Conservation (phyloP, 2,329 filamentous ascomycete genomes). For the Alternaria atra region DNA sequence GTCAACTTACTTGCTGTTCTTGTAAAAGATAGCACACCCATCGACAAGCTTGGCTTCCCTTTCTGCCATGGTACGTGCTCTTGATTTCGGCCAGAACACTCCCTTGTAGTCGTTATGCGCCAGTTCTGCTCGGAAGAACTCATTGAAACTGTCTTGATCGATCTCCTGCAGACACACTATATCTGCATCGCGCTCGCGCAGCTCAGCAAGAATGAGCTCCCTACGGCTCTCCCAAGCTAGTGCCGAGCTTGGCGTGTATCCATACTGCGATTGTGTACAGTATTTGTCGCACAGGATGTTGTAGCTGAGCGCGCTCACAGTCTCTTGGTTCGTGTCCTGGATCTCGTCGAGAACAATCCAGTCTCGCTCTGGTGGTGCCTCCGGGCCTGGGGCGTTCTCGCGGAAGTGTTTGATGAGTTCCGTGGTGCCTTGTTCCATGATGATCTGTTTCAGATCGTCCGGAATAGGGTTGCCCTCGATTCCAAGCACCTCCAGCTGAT, state of each 20-base stretch:
- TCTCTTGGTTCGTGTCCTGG: slow-evolving; percentile 63
- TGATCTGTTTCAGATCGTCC: slow-evolving; percentile 76
- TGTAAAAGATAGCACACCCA: slow-evolving; percentile 97
- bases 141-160: slow-evolving; percentile 88
- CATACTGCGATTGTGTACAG: slow-evolving; percentile 83
- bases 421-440: slow-evolving; percentile 88
- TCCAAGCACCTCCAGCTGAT: slow-evolving; percentile 86
- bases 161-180: slow-evolving; percentile 95
- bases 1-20: slow-evolving; percentile 75
- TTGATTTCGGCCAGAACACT: slow-evolving; percentile 88
- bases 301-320: slow-evolving; percentile 88
- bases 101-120: slow-evolving; percentile 92
- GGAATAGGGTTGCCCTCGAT: slow-evolving; percentile 91
- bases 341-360: slow-evolving; percentile 76
- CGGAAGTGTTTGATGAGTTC: slow-evolving; percentile 83
- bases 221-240: slow-evolving; percentile 88
- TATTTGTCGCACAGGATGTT: slow-evolving; percentile 97
- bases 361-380: slow-evolving; percentile 78
- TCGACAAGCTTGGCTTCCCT: slow-evolving; percentile 90
- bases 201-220: slow-evolving; percentile 82
- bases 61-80: slow-evolving; percentile 90
- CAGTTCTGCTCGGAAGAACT: slow-evolving; percentile 87
- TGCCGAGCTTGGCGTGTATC: slow-evolving; percentile 85
- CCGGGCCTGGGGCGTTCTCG: slow-evolving; percentile 82
- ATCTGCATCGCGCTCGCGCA: slow-evolving; percentile 81